phyloP scores from a whole-genome alignment of 345 rosid species.

The Bruguiera parviflora region DNA sequence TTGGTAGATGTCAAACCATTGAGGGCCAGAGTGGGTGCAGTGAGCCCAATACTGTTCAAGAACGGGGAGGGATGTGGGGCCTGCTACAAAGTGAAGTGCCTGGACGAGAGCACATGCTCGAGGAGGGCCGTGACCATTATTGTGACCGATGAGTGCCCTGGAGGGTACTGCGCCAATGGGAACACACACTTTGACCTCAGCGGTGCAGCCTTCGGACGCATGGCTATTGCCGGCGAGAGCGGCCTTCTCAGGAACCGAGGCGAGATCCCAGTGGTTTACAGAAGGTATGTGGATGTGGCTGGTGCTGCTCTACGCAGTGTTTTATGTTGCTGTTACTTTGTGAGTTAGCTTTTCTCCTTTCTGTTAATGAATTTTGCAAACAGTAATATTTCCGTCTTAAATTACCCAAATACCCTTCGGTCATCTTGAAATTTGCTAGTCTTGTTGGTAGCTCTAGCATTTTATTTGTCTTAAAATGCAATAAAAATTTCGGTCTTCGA shows the following conservation, averaged over 20 bases:
- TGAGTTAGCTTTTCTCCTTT: neutral
- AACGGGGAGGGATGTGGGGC: slow-evolving; percentile 94
- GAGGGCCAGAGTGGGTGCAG: slow-evolving; percentile 83
- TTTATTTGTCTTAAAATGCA: neutral
- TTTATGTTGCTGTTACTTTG: neutral
- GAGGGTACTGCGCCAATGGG: slow-evolving; percentile 55
- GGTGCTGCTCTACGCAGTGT: neutral
- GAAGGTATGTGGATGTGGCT: slow-evolving; percentile 38
- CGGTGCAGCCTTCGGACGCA: slow-evolving; percentile 91
- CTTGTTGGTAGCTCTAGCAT: neutral
- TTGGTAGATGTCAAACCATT: slow-evolving; percentile 85
- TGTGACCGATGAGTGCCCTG: slow-evolving; percentile 87
- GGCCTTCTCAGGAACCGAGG: slow-evolving; percentile 72
- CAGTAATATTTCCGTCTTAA: neutral
- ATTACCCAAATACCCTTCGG: neutral
- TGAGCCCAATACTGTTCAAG: slow-evolving; percentile 77
- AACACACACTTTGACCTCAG: slow-evolving; percentile 87
- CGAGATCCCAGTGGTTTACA: slow-evolving; percentile 51
- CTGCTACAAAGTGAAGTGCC: slow-evolving; percentile 79
- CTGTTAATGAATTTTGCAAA: neutral
- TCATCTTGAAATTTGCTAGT: neutral
- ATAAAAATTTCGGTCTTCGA: neutral
- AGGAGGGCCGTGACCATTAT: slow-evolving; percentile 83
- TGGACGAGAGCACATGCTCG: slow-evolving; percentile 71
- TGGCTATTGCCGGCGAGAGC: slow-evolving; percentile 70